A percentile compares a stretch with the other conserved stretches of the same genome.
phyloP scores from a whole-genome alignment of 2,329 filamentous ascomycete genomes.

The Trichoderma afroharzianum region DNA sequence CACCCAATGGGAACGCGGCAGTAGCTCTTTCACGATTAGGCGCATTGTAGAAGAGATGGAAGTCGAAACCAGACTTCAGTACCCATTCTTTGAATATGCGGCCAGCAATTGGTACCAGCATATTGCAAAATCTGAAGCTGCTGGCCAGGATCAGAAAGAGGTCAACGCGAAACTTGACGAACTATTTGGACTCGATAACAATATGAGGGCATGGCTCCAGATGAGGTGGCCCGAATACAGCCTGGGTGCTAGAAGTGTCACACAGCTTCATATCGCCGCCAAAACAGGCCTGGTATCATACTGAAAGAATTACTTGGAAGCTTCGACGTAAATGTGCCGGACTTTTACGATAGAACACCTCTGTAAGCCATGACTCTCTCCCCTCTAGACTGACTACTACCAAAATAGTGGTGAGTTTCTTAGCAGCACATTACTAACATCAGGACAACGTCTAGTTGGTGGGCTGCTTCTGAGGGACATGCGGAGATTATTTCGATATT shows the following conservation, averaged over 20 bases:
- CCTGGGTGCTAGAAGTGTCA: neutral
- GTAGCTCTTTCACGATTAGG: neutral
- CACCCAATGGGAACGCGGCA: neutral
- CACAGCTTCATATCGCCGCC: slow-evolving; percentile 22
- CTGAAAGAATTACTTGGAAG: slow-evolving; percentile 20
- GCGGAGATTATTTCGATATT: slow-evolving; percentile 20
- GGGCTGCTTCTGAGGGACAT: slow-evolving; percentile 27
- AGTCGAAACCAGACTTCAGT: slow-evolving; percentile 13
- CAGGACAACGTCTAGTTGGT: slow-evolving; percentile 17
- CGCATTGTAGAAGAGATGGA: neutral
- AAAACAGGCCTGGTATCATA: slow-evolving; percentile 21
- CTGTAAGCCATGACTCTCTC: slow-evolving; percentile 18
- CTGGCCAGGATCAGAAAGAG: slow-evolving; percentile 20
- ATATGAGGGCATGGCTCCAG: slow-evolving; percentile 19
- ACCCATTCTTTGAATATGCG: slow-evolving; percentile 32
- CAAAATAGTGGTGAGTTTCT: neutral
- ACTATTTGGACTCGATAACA: slow-evolving; percentile 17
- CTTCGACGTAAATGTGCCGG: slow-evolving; percentile 18
- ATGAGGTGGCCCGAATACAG: slow-evolving; percentile 9
- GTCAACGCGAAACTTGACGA: slow-evolving; percentile 10
- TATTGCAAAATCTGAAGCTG: slow-evolving; percentile 21
- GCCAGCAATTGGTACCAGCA: slow-evolving; percentile 31
- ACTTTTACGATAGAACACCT: slow-evolving; percentile 21
- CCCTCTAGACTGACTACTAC: neutral
- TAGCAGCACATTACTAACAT: neutral